A percentile compares a stretch with the other conserved stretches of the same genome.
Conservation (phyloP, 2,329 filamentous ascomycete species). For the Clarireedia homoeocarpa region DNA sequence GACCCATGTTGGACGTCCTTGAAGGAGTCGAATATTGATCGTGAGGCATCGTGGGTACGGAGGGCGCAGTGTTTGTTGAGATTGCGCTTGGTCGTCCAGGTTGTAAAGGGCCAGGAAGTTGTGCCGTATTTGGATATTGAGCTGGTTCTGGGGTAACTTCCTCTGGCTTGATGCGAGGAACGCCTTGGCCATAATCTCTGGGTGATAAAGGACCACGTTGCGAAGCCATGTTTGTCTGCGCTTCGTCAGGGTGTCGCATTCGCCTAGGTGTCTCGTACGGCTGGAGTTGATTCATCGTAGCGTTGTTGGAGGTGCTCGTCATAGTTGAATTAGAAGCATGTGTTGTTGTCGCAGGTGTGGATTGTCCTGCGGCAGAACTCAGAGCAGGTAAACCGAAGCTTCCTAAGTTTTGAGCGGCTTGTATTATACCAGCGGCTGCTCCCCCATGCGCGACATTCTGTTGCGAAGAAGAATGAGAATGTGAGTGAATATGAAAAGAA, state of each 20-base stretch:
- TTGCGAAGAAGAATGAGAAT: constrained; percentile 16
- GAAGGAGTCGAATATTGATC: constrained; percentile 55
- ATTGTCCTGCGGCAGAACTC: constrained; percentile 26
- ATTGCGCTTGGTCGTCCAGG: constrained; percentile 46
- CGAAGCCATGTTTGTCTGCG: constrained; percentile 30
- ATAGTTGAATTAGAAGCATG: constrained; percentile 16
- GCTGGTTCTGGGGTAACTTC: constrained; percentile 42
- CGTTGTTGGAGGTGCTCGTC: constrained; percentile 16
- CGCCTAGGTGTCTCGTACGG: constrained; percentile 44
- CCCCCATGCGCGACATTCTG: constrained; percentile 18
- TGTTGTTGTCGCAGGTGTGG: constrained; percentile 25
- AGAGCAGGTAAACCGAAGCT: constrained; percentile 25
- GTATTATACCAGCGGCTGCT: constrained; percentile 21
- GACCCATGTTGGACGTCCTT: constrained; percentile 56
- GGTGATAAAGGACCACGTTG: constrained; percentile 29
- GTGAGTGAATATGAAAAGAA: constrained; percentile 19
- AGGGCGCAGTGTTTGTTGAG: constrained; percentile 48
- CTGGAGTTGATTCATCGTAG: constrained; percentile 36
- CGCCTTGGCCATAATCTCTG: constrained; percentile 39
- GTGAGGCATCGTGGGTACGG: constrained; percentile 49
- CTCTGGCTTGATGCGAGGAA: constrained; percentile 51
- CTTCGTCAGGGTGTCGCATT: constrained; percentile 45
- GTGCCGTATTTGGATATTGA: constrained; percentile 38
- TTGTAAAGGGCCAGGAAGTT: constrained; percentile 54
- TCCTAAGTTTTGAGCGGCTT: constrained; percentile 26